Evolutionary conservation across 257 asterid genomes (phyloP).

Genomic region (Ilex aquifolium): DNA sequence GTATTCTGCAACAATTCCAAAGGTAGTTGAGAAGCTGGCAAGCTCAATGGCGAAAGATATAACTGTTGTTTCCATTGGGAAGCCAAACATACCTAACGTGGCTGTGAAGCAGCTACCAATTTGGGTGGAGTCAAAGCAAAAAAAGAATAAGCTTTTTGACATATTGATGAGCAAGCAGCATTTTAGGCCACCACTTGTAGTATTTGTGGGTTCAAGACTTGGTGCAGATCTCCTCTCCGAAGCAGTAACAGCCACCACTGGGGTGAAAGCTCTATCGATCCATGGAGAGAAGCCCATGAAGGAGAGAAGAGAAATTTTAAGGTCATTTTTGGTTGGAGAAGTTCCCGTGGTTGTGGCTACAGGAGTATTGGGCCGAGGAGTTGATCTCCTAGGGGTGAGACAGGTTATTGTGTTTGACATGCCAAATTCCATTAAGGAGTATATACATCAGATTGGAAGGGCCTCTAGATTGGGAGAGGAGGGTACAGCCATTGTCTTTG

Average conservation of each 20-base stretch:
- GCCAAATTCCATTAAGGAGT: slow-evolving; percentile 84
- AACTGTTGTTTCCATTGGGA: slow-evolving; percentile 57
- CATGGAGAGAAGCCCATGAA: slow-evolving; percentile 91
- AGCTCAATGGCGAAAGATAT: slow-evolving; percentile 55
- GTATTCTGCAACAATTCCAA: slow-evolving; percentile 89
- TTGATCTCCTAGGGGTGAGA: slow-evolving; percentile 65
- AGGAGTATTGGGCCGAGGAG: slow-evolving; percentile 87
- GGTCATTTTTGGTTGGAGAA: slow-evolving; percentile 77
- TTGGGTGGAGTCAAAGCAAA: slow-evolving; percentile 87
- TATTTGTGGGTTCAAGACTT: slow-evolving; percentile 80
- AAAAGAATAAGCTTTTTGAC: slow-evolving; percentile 90
- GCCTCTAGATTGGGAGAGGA: slow-evolving; percentile 90
- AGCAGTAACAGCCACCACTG: slow-evolving; percentile 59
- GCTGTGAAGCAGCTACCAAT: slow-evolving; percentile 77
- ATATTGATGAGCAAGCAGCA: slow-evolving; percentile 77
- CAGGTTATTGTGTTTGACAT: slow-evolving; percentile 90
- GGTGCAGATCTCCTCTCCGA: slow-evolving; percentile 90
- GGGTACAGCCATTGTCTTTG: slow-evolving; percentile 67
- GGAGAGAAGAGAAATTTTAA: slow-evolving; percentile 71
- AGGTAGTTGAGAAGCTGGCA: slow-evolving; percentile 67
- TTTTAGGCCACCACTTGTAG: slow-evolving; percentile 83
- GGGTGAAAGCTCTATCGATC: slow-evolving; percentile 64
- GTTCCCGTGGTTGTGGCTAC: slow-evolving; percentile 72
- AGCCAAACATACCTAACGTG: slow-evolving; percentile 57
- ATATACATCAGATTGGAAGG: slow-evolving; percentile 91